These are phyloP conservation scores for Helotiales sp. DNA, from an alignment of 2,329 filamentous ascomycete genomes.

Conservation along the genomic window DNA sequence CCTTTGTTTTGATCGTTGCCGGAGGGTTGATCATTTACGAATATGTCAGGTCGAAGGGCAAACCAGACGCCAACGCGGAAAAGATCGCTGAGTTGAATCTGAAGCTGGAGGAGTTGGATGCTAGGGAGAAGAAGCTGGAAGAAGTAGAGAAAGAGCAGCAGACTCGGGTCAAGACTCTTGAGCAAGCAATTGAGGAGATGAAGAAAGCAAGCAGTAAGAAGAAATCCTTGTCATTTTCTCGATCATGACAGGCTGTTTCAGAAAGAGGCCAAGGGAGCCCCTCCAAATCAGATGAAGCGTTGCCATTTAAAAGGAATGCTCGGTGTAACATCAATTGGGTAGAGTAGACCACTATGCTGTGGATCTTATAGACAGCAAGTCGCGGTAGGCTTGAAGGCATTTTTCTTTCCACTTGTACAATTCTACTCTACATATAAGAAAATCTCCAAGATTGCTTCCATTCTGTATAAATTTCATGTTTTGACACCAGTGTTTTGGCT, in stretches of 20 bases:
- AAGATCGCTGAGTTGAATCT: conserved; percentile 58
- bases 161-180: conserved; percentile 40
- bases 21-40: conserved; percentile 64
- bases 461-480: not conserved
- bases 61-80: conserved; percentile 62
- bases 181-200: conserved; percentile 42
- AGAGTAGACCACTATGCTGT: not conserved
- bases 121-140: conserved; percentile 59
- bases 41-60: conserved; percentile 62
- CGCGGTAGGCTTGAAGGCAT: not conserved
- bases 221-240: conserved; percentile 23
- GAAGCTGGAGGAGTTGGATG: conserved; percentile 57
- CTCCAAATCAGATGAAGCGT: not conserved
- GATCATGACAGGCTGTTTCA: not conserved
- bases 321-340: not conserved
- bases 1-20: conserved; percentile 66
- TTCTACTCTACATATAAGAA: not conserved
- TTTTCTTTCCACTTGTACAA: conserved; percentile 2
- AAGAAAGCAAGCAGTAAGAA: conserved; percentile 36
- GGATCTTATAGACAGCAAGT: not conserved
- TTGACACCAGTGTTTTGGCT: no score
- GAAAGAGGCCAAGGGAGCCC: not conserved
- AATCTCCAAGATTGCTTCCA: not conserved
- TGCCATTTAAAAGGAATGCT: not conserved
- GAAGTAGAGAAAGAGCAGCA: conserved; percentile 48